Evolutionary conservation across 208 protist genomes (phyloP).

Genomic region (Acanthamoeba castellanii): DNA sequence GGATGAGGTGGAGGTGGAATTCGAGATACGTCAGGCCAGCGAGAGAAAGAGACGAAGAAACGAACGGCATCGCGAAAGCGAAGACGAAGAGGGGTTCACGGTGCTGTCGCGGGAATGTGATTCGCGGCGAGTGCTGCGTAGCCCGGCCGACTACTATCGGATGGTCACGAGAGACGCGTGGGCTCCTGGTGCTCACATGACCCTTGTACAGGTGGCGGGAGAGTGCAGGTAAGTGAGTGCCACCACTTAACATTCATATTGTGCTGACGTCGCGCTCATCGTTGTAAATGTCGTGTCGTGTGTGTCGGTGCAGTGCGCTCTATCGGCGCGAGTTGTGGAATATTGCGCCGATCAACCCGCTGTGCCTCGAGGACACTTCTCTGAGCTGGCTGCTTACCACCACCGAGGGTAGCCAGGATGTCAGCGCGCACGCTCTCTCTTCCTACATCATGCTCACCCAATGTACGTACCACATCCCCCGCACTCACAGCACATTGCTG

Average conservation of each 20-base stretch:
- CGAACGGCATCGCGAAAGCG: too few species aligned
- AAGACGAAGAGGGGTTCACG: too few species aligned
- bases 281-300: background rate
- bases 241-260: too few species aligned
- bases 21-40: background rate
- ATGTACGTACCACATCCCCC: background rate
- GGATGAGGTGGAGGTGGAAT: background rate
- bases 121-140: too few species aligned
- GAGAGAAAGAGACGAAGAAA: too few species aligned
- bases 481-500: background rate
- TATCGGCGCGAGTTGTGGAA: conserved; percentile 4
- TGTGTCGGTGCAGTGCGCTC: background rate
- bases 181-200: too few species aligned
- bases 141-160: too few species aligned
- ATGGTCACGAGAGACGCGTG: too few species aligned
- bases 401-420: background rate
- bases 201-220: too few species aligned
- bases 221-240: too few species aligned
- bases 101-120: too few species aligned
- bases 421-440: background rate
- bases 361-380: background rate
- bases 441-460: background rate
- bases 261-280: background rate
- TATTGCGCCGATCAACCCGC: background rate
- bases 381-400: background rate